Evolutionary conservation across 2,329 filamentous ascomycete genomes (phyloP).

Genomic region (Dendryphion nanum): DNA sequence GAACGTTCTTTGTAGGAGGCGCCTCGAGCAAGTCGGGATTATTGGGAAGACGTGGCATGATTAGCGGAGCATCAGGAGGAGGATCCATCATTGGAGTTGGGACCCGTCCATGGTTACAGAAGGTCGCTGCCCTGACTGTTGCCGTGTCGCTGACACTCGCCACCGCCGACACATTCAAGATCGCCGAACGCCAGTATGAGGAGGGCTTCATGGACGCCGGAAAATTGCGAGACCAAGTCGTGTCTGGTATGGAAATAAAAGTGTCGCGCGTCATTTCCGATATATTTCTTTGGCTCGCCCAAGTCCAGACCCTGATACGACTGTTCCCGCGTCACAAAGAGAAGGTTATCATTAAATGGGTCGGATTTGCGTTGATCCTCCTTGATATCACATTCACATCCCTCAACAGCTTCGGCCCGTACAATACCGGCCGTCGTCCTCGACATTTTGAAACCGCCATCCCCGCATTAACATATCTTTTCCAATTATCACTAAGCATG

Average conservation of each 20-base stretch:
- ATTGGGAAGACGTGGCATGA: conserved; percentile 78
- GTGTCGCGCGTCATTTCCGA: conserved; percentile 91
- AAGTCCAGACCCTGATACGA: conserved; percentile 93
- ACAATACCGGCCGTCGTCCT: conserved; percentile 59
- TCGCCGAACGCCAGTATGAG: conserved; percentile 78
- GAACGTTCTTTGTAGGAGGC: conserved; percentile 85
- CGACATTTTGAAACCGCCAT: conserved; percentile 84
- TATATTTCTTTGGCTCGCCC: conserved; percentile 94
- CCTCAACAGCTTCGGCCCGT: conserved; percentile 75
- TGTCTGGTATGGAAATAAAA: conserved; percentile 81
- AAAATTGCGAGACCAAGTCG: conserved; percentile 72
- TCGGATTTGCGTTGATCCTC: conserved; percentile 88
- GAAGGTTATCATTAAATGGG: conserved; percentile 98
- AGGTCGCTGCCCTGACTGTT: conserved; percentile 62
- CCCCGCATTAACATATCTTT: conserved; percentile 86
- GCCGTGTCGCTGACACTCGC: conserved; percentile 89
- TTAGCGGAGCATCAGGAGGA: conserved; percentile 65
- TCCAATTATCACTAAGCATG: conserved; percentile 80
- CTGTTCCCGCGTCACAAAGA: conserved; percentile 95
- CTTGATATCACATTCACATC: conserved; percentile 89
- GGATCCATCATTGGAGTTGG: conserved; percentile 77
- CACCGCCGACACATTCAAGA: conserved; percentile 83
- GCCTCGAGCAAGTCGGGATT: conserved; percentile 66
- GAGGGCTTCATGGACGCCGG: conserved; percentile 77
- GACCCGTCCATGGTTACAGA: conserved; percentile 88